phyloP scores from a whole-genome alignment of 2,329 filamentous ascomycete genomes.

The Fusarium aywerte region DNA sequence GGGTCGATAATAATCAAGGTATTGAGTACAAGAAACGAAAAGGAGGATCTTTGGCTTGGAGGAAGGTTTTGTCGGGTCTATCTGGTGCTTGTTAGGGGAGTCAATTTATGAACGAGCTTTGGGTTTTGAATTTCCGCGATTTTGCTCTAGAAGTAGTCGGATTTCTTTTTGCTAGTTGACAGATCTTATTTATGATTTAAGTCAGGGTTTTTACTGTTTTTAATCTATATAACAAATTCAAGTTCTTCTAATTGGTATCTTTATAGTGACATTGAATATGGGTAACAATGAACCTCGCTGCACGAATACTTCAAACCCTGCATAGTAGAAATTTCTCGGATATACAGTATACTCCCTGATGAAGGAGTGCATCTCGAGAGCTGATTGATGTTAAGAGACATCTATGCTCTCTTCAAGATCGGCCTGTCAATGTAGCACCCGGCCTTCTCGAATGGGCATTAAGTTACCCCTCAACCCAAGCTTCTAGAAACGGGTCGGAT shows the following conservation, averaged over 20 bases:
- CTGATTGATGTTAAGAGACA: background rate
- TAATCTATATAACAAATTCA: background rate
- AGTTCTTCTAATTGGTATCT: background rate
- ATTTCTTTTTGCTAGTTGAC: background rate
- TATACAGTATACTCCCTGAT: background rate
- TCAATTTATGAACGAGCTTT: background rate
- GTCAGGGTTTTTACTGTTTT: background rate
- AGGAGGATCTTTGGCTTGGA: background rate
- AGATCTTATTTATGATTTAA: background rate
- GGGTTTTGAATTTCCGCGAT: background rate
- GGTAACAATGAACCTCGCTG: background rate
- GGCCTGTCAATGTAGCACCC: too few species aligned
- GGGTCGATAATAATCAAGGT: background rate
- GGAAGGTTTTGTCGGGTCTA: background rate
- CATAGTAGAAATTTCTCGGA: too few species aligned
- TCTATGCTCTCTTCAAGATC: too few species aligned
- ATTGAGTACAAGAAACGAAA: background rate
- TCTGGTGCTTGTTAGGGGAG: background rate
- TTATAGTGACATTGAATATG: background rate
- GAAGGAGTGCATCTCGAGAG: background rate
- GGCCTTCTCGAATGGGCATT: too few species aligned
- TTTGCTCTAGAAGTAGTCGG: background rate
- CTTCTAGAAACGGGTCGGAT: background rate
- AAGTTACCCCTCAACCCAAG: background rate
- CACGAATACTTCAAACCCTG: too few species aligned